Base-by-base conservation (phyloP, 1,284 basidiomycete species). In the Ceratobasidium sp. region DNA sequence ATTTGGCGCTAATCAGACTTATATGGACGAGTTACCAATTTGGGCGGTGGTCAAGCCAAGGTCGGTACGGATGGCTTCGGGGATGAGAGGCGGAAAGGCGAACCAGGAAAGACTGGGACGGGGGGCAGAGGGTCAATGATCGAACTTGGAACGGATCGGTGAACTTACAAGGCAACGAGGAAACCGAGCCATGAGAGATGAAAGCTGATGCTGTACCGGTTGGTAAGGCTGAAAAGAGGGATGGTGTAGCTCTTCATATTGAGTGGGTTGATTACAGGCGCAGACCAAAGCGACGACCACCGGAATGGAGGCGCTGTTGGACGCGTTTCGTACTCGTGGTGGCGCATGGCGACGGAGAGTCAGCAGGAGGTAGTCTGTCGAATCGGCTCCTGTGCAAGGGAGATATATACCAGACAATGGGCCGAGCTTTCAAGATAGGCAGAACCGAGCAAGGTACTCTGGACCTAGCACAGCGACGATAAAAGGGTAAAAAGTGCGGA, bases 11-110 rank as follows among this genome's bases (percentile, higher is more conserved):
- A 74, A 67, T 33, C 12, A 38, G 27, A 52, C 4, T 44, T 41
- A 52, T 44, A 30, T 18, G 27, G 8, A 79, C 83, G 14, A 33
- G 23, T 60, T 50, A 84, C 86, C 86, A 46, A 90, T 83, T 82
- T 90, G 85, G 2, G 82, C 83, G 18, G 84, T 79, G 2, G 89
- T 88, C 20, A 92, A 83, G 0, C 87, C 83, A 73, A 92, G 86
- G 81, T 92, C 91, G 6, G 81, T 80, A 78, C 87, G 88, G 82
- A 92, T 90, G 4, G 88, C 89, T 54, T 91, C 89, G 0, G 90
- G 88, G 60, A 91, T 87, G 12, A 92, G 86, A 0, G 90, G 90
- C 20, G 90, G 86, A 81, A 92, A 91, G 0, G 90, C 90, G 79
- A 92, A 92, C 91, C 91, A 92, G 18, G 89, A 88, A 27, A 90